These are phyloP conservation scores for Fusarium brevicatenulatum DNA, from an alignment of 2,329 filamentous ascomycete genomes.

Conservation along the genomic window DNA sequence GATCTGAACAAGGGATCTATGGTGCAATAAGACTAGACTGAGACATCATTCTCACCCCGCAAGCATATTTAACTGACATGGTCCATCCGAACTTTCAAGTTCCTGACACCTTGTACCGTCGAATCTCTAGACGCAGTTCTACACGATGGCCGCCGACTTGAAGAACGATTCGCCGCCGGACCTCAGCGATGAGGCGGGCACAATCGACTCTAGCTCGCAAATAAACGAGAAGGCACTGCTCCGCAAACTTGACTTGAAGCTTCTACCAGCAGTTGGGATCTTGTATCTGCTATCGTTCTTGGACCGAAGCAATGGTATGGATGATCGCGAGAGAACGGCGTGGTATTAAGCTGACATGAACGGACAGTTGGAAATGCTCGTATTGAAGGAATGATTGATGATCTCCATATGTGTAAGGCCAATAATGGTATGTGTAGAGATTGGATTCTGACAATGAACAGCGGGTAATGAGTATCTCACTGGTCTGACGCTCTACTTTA, in stretches of 20 bases:
- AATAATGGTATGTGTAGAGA: rapidly evolving
- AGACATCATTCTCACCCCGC: neutral
- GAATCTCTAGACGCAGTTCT: rapidly evolving
- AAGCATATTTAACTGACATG: neutral
- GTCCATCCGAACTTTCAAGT: rapidly evolving
- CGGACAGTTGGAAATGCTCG: slow-evolving; percentile 66
- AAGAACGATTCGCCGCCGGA: slow-evolving; percentile 24
- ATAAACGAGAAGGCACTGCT: slow-evolving; percentile 68
- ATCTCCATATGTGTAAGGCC: slow-evolving; percentile 63
- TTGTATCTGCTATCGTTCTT: slow-evolving; percentile 67
- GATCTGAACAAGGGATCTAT: slow-evolving; percentile 14
- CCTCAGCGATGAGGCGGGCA: slow-evolving; percentile 33
- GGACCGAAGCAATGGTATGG: slow-evolving; percentile 67
- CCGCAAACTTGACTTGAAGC: slow-evolving; percentile 63
- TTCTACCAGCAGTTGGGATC: slow-evolving; percentile 64
- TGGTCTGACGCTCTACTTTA: slow-evolving; percentile 73
- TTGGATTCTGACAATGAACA: slow-evolving; percentile 27
- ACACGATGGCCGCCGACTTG: neutral
- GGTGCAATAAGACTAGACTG: slow-evolving; percentile 10
- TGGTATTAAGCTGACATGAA: slow-evolving; percentile 1
- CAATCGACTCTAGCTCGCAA: neutral
- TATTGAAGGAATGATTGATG: slow-evolving; percentile 63
- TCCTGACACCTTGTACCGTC: rapidly evolving
- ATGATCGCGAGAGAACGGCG: slow-evolving; percentile 25
- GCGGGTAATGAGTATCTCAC: slow-evolving; percentile 72